Conservation (phyloP, 2,329 filamentous ascomycete species). For the Calonectria montana region DNA sequence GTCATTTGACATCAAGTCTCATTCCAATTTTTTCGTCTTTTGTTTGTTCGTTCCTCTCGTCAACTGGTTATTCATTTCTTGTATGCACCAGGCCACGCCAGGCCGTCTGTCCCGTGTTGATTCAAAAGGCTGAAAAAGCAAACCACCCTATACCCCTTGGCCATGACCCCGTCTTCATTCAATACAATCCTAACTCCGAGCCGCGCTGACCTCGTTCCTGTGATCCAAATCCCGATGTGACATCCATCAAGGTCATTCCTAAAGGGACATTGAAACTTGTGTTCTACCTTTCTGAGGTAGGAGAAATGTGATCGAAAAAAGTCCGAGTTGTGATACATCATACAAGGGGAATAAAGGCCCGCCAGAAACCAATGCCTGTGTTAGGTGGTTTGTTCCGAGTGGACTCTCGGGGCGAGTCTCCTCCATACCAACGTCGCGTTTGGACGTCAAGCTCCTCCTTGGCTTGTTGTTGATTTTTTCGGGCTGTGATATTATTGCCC, state of each 20-base stretch:
- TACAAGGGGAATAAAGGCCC: conserved; percentile 36
- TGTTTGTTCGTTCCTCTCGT: conserved; percentile 35
- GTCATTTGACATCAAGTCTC: conserved; percentile 28
- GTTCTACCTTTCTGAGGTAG: conserved; percentile 25
- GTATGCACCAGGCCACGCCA: conserved; percentile 39
- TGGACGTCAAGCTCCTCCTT: conserved; percentile 9
- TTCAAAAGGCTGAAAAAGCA: conserved; percentile 41
- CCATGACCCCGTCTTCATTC: conserved; percentile 32
- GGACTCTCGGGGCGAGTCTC: background rate
- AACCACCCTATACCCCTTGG: conserved; percentile 27
- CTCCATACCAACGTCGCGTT: conserved; percentile 5
- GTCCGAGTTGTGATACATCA: conserved; percentile 46
- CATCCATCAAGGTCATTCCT: conserved; percentile 28
- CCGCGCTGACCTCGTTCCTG: conserved; percentile 31
- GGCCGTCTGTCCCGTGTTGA: conserved; percentile 35
- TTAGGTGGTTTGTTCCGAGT: conserved; percentile 19
- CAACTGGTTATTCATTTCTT: conserved; percentile 34
- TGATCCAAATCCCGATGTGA: conserved; percentile 26
- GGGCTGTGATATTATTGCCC: background rate
- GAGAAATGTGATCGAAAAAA: conserved; percentile 38
- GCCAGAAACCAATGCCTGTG: conserved; percentile 19
- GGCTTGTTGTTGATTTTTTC: conserved; percentile 8
- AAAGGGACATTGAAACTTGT: conserved; percentile 25
- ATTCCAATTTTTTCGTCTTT: conserved; percentile 32
- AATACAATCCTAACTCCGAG: conserved; percentile 45